Evolutionary conservation across 805 yeast genomes (phyloP).

Genomic region (Huiozyma naganishii): DNA sequence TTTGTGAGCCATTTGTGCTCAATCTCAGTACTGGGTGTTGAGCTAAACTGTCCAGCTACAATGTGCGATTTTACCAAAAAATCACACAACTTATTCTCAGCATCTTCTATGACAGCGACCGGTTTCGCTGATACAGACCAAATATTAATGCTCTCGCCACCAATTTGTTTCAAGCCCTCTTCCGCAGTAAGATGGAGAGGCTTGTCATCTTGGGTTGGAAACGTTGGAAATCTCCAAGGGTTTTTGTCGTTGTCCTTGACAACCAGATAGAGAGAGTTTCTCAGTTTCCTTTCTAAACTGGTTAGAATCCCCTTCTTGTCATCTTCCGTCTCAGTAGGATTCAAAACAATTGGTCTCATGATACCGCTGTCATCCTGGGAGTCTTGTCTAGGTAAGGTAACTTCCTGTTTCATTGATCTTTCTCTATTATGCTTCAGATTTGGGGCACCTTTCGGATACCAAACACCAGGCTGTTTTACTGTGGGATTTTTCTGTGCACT

Average conservation of each 20-base stretch:
- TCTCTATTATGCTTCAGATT: conserved; percentile 84
- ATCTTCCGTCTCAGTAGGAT: conserved; percentile 67
- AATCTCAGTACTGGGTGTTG: conserved; percentile 26
- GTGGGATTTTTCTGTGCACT: conserved; percentile 70
- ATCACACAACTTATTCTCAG: conserved; percentile 30
- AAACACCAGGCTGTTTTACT: conserved; percentile 60
- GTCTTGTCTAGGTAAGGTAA: conserved; percentile 62
- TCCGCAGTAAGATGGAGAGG: conserved; percentile 69
- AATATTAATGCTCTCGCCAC: conserved; percentile 68
- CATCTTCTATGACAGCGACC: conserved; percentile 47
- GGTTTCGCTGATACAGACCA: conserved; percentile 92
- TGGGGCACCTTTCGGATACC: conserved; percentile 76
- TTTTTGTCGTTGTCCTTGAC: conserved; percentile 35
- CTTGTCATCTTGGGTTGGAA: conserved; percentile 33
- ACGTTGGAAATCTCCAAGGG: conserved; percentile 75
- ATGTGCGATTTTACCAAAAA: conserved; percentile 81
- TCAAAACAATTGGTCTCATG: conserved; percentile 56
- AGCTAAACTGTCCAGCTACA: conserved; percentile 65
- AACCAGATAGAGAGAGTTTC: conserved; percentile 69
- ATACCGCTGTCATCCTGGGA: conserved; percentile 40
- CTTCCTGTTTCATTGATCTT: conserved; percentile 67
- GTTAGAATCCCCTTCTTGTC: conserved; percentile 51
- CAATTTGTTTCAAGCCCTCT: conserved; percentile 55
- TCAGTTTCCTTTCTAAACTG: conserved; percentile 69
- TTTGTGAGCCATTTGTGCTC: conserved; percentile 78